A percentile compares a stretch with the other conserved stretches of the same genome.
phyloP scores from a whole-genome alignment of 2,329 filamentous ascomycete species.

The Ascochyta fabae region DNA sequence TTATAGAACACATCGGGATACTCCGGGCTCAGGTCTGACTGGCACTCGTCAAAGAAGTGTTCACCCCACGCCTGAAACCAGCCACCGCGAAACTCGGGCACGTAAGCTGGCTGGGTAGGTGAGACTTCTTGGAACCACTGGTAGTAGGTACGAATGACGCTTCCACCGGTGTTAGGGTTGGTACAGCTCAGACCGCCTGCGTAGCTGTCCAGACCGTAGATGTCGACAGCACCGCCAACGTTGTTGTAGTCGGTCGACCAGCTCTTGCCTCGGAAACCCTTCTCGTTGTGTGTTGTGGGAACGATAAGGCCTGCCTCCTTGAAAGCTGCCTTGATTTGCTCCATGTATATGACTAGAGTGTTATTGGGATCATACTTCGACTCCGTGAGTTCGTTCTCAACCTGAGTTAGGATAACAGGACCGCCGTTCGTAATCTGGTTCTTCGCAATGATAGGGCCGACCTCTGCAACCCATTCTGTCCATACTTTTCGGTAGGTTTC shows the following conservation, averaged over 20 bases:
- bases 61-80: conserved; percentile 63
- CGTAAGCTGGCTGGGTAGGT: conserved; percentile 59
- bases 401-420: conserved; percentile 59
- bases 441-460: conserved; percentile 56
- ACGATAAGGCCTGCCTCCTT: conserved; percentile 57
- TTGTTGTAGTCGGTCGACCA: conserved; percentile 64
- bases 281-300: conserved; percentile 59
- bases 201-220: conserved; percentile 58
- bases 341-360: conserved; percentile 60
- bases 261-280: conserved; percentile 56
- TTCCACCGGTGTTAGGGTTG: conserved; percentile 58
- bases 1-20: conserved; percentile 65
- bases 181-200: conserved; percentile 59
- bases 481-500: conserved; percentile 54
- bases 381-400: conserved; percentile 62
- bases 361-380: conserved; percentile 52
- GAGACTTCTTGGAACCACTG: conserved; percentile 65
- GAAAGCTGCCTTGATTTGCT: conserved; percentile 58
- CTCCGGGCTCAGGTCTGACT: conserved; percentile 53
- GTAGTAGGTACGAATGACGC: conserved; percentile 60
- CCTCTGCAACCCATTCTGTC: conserved; percentile 56
- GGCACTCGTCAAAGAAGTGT: conserved; percentile 59
- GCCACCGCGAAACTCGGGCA: conserved; percentile 62
- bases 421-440: conserved; percentile 61
- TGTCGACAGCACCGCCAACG: conserved; percentile 61